Conservation (phyloP, 2,329 filamentous ascomycete genomes). For the Pyrenochaeta sp. region DNA sequence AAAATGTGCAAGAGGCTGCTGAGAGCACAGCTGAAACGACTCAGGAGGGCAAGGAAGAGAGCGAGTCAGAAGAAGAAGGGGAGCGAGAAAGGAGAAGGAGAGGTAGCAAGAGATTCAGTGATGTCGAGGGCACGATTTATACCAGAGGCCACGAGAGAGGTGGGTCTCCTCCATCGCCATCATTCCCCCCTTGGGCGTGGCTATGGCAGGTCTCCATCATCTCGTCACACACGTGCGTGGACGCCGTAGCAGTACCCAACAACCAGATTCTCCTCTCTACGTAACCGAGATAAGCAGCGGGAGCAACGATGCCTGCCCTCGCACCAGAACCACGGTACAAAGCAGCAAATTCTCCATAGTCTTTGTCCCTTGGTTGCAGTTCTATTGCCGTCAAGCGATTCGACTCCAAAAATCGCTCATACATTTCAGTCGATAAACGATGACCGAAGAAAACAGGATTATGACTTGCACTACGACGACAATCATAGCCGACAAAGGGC, state of each 20-base stretch:
- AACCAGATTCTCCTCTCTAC: slow-evolving; percentile 6
- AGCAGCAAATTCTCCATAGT: slow-evolving; percentile 5
- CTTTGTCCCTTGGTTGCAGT: slow-evolving; percentile 10
- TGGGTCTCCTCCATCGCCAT: background rate
- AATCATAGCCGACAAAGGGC: slow-evolving; percentile 16
- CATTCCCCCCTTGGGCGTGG: slow-evolving; percentile 4
- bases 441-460: slow-evolving; percentile 5
- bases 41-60: slow-evolving; percentile 3
- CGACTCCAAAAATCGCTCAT: slow-evolving; percentile 37
- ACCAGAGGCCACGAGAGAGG: slow-evolving; percentile 1
- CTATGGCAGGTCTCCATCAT: slow-evolving; percentile 7
- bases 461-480: slow-evolving; percentile 14
- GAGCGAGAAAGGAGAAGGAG: slow-evolving; percentile 9
- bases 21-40: slow-evolving; percentile 12
- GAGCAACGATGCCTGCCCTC: background rate
- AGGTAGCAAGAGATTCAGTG: slow-evolving; percentile 6
- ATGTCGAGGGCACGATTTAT: slow-evolving; percentile 17
- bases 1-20: slow-evolving; percentile 7
- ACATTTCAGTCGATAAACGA: background rate
- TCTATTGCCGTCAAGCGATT: slow-evolving; percentile 18
- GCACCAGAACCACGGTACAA: slow-evolving; percentile 11
- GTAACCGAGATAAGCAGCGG: slow-evolving; percentile 8
- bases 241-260: background rate
- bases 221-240: slow-evolving; percentile 11
- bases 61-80: slow-evolving; percentile 5